Evolutionary conservation across 129 eudicot species (phyloP), one percentile per base, ranked within the genome.

Genomic region (Saposhnikovia divaricata): DNA sequence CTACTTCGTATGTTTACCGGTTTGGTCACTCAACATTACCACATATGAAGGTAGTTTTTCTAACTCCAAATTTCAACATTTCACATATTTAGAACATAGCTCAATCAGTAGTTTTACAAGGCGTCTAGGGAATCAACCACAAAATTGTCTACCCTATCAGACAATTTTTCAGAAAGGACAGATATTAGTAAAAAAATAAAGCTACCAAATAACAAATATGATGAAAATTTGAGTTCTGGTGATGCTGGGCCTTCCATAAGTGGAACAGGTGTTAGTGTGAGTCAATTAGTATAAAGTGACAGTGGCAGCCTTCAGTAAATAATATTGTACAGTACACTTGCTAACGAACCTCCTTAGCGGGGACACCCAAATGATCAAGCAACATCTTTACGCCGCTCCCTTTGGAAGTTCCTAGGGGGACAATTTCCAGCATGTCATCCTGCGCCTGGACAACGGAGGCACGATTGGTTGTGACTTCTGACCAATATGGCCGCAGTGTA

Each of bases 391-490:
- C 98, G 55, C 98, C 96, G 74, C 82, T 88, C 16, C 98, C 98
- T 86, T 95, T 95, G 9, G 98, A 95, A 75, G 96, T 89, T 44
- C 92, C 94, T 81, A 84, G 76, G 16, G 98, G 98, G 48, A 95
- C 97, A 79, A 95, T 90, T 84, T 95, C 98, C 69, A 95, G 94
- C 91, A 95, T 95, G 81, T 90, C 97, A 1, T 93, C 79, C 51
- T 80, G 86, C 75, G 98, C 93, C 87, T 94, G 98, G 81, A 94
- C 98, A 69, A 95, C 98, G 73, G 88, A 87, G 31, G 97, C 98
- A 48, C 87, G 91, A 38, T 83, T 93, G 14, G 76, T 74, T 44
- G 86, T 88, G 81, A 90, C 98, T 82, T 92, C 96, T 18, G 88
- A 87, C 98, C 98, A 95, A 80, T 92, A 92, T 27, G 98, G 98